Evolutionary conservation across 768 basidiomycete genomes (phyloP), one percentile per base, ranked within the genome.

Genomic region (Fistulinella prunicolor): DNA sequence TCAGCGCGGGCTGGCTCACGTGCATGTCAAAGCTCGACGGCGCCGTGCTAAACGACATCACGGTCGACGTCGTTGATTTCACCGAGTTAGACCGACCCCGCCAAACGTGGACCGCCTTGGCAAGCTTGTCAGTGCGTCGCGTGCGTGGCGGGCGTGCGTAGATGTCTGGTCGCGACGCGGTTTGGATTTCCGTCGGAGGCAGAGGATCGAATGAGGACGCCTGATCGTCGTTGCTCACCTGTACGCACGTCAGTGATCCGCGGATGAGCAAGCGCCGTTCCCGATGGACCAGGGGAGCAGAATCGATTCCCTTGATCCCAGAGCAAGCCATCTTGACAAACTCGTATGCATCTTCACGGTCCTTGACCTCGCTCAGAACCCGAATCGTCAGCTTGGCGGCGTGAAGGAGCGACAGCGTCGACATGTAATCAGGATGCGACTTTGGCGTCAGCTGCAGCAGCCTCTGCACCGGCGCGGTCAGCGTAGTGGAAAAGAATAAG

Each of bases 321-420:
- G 68, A 62, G 13, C 80, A 69, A 17, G 90, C 73, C 17, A 74
- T 66, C 62, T 86, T 87, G 28, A 89, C 72, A 30, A 80, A 66
- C n/a, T 83, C 82, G 61, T 94, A 90, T 51, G 92, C 89, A 43
- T 93, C 89, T 64, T 94, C 92, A 17, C 89, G 79, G 10, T 77
- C 67, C 60, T 94, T 93, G 53, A 94, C 90, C 58, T 92, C 91
- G 34, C 83, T 82, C 69, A 96, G 79, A 3, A 86, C 84, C 22
- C 81, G 79, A 50, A 94, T 82, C 36, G 85, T 77, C 53, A 83
- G 69, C 49, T 88, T 82, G 16, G 82, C 85, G 3, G 83, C 78
- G 50, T 83, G 79, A 20, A 84, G 69, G 50, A 82, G 75, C 14
- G 79, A 83, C 42, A 86, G 72, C 0, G 85, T 83, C 2, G 83